Evolutionary conservation across 164 flowering plant species (phyloP), one percentile per base, ranked within the genome.

Genomic region (Brasenia schreberi): DNA sequence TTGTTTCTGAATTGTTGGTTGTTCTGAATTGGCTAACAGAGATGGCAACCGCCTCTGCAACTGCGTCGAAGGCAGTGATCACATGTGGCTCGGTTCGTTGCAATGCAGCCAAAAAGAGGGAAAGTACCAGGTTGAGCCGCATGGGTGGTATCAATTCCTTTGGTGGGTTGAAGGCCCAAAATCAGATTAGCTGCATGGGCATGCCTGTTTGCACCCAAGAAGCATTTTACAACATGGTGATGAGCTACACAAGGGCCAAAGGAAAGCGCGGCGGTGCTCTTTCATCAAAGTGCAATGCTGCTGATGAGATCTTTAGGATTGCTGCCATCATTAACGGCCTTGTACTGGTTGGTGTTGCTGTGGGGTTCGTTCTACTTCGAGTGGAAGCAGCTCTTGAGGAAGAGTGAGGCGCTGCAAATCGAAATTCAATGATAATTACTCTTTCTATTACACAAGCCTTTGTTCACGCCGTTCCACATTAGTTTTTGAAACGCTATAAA

Each of bases 121-220:
- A 60, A 56, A 76, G 42, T 63, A 61, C 63, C 12, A 82, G 70
- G n/a, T 83, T 82, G 61, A 71, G 65, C 18, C 73, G 70, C 79
- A 77, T 86, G 6, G 65, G 67, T 42, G 89, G 94, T 5, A 61
- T 90, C 73, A 90, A 81, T 69, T 76, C 88, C n/a, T 90, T 70
- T 62, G 79, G 79, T 18, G 96, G 96, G 9, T 81, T 90, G 19
- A 90, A 85, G 74, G 88, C 89, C 18, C 76, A 82, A 52, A 84
- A 77, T 83, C 62, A 62, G 42, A 77, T 86, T 44, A 65, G 68
- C 44, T 69, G 84, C 9, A 61, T 87, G 18, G 90, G 97, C 42
- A 66, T 75, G 27, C 84, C 90, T 0, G 70, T 73, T 12, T 63
- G 73, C 76, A 74, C 90, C 7, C 80, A 86, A 61, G 83, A 79